Base-by-base conservation (phyloP, 2,329 filamentous ascomycete species). In the Ascochyta viciae-villosae region DNA sequence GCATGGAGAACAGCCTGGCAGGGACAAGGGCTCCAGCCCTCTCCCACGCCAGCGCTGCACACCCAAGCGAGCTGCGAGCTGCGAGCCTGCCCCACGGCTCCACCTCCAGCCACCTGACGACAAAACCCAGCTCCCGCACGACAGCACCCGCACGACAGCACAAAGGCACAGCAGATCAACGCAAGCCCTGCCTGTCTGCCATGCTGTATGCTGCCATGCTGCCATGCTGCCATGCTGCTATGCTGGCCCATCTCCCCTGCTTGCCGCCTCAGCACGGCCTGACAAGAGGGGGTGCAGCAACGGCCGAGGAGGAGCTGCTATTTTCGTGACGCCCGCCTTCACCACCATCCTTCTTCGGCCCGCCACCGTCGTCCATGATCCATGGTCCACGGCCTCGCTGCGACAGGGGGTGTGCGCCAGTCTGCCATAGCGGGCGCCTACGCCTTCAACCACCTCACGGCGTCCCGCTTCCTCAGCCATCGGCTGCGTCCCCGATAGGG, bases 401-500 rank as follows among this genome's bases (percentile, higher is more conserved):
- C 10, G 24, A 60, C 64, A 65, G 57, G 63, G 64, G 60, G 64
- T 16, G 43, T 57, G 52, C 56, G 63, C 70, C 65, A 67, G 61
- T 59, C 19, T 19, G 19, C 19, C 54, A 67, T 72, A 73, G 71
- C 67, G 71, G 72, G 68, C 71, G 72, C 70, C 70, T 74, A 26
- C 8, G 66, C 64, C 69, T 67, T 62, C 62, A 62, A 60, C 19
- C 19, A 19, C 19, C 61, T 52, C 59, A 54, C 27, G 23, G 40
- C 31, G 42, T 56, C 47, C 63, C 63, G 60, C 65, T 64, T 63
- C 60, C 68, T 67, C 60, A 65, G 63, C 63, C 64, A 63, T 62
- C 70, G 71, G 68, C 68, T 67, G 66, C 61, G 61, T 55, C 64
- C 66, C 70, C 70, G 73, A 75, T 74, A 70, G 69, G 68, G 64